Evolutionary conservation across 2,329 filamentous ascomycete species (phyloP).

Genomic region (Hortaea sp.): DNA sequence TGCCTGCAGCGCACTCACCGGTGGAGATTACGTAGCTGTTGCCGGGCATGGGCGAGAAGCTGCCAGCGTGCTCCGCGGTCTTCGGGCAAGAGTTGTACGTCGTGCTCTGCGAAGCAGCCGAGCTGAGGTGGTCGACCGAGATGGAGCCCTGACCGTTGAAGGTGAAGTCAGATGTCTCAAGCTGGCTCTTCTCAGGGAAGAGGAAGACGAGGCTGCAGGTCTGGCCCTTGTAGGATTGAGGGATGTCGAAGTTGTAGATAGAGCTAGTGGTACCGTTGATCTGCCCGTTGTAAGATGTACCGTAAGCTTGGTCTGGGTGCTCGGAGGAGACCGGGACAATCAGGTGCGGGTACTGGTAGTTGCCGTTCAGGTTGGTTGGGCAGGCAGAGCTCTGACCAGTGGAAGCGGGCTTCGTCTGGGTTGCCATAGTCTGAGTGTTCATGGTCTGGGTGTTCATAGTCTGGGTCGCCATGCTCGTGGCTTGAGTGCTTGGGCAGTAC

Average conservation of each 20-base stretch:
- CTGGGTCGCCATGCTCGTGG: background rate
- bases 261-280: conserved; percentile 30
- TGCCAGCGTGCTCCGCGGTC: conserved; percentile 1
- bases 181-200: conserved; percentile 29
- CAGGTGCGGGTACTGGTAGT: conserved; percentile 28
- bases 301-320: conserved; percentile 30
- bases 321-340: conserved; percentile 28
- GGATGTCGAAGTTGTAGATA: conserved; percentile 40
- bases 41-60: conserved; percentile 1
- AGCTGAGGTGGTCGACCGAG: conserved; percentile 17
- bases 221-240: conserved; percentile 28
- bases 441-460: background rate
- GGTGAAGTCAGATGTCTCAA: conserved; percentile 27
- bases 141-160: conserved; percentile 31
- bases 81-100: conserved; percentile 13
- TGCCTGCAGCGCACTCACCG: conserved; percentile 6
- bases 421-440: background rate
- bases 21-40: conserved; percentile 6
- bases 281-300: conserved; percentile 30
- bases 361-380: conserved; percentile 22
- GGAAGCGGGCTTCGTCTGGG: background rate
- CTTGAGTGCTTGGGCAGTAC: background rate
- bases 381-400: conserved; percentile 7
- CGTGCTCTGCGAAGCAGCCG: conserved; percentile 10
- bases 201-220: conserved; percentile 41